Evolutionary conservation across 2,329 filamentous ascomycete genomes (phyloP).

Genomic region (Ceratocystis variospora): DNA sequence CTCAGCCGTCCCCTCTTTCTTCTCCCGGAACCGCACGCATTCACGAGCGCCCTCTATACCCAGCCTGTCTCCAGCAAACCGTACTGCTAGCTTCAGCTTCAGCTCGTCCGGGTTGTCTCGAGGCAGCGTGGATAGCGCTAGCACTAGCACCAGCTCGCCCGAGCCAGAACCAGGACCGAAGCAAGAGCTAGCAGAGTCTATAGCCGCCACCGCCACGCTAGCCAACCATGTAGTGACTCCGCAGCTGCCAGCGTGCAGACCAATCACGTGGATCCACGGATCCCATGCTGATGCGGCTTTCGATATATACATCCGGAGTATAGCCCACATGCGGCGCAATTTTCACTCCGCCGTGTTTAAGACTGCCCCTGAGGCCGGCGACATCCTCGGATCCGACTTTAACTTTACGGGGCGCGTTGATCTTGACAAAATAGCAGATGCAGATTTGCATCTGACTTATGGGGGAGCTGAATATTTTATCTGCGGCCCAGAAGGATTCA

Average conservation of each 20-base stretch:
- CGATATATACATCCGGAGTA: slow-evolving; percentile 32
- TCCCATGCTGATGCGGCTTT: slow-evolving; percentile 42
- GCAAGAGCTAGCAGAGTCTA: background rate
- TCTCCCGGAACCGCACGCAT: background rate
- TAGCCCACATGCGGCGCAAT: slow-evolving; percentile 28
- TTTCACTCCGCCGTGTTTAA: slow-evolving; percentile 41
- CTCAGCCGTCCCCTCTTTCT: background rate
- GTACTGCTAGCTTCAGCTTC: background rate
- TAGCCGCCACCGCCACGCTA: too few relatives aligned
- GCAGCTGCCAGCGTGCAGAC: slow-evolving; percentile 25
- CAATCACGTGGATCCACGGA: slow-evolving; percentile 48
- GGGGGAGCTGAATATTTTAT: slow-evolving; percentile 50
- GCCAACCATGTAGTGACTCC: slow-evolving; percentile 20
- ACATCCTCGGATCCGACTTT: slow-evolving; percentile 42
- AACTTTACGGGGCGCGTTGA: slow-evolving; percentile 45
- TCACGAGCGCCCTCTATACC: background rate
- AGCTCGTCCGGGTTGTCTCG: background rate
- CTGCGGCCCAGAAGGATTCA: slow-evolving; percentile 58
- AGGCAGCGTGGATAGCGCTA: background rate
- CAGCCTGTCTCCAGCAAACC: background rate
- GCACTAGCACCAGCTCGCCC: background rate
- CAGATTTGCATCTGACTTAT: slow-evolving; percentile 43
- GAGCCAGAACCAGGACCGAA: background rate
- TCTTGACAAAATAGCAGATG: slow-evolving; percentile 39
- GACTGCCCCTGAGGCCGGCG: slow-evolving; percentile 32